Percentiles rank a stretch among this genome's conserved stretches.
Evolutionary conservation across 179 eudicot genomes (phyloP).

Genomic region (Spinacia oleracea): DNA sequence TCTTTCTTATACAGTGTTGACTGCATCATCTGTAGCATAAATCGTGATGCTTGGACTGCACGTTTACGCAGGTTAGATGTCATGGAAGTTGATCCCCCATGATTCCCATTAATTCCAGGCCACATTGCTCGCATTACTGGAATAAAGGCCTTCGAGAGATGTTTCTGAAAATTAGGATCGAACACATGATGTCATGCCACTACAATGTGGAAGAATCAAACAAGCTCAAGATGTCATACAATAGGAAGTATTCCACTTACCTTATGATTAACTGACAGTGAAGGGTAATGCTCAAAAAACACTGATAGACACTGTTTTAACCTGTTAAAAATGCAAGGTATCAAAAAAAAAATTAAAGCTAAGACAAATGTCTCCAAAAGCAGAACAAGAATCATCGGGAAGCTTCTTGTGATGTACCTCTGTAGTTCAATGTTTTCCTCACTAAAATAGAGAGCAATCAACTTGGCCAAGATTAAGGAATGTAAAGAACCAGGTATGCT

Average conservation of each 20-base stretch:
- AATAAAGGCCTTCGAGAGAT: slow-evolving; percentile 72
- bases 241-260: slow-evolving; percentile 39
- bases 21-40: slow-evolving; percentile 96
- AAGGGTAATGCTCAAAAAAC: slow-evolving; percentile 96
- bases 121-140: slow-evolving; percentile 76
- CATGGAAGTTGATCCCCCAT: slow-evolving; percentile 51
- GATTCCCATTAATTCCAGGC: slow-evolving; percentile 87
- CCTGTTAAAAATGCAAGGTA: slow-evolving; percentile 36
- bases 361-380: slow-evolving; percentile 1
- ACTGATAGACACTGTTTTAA: slow-evolving; percentile 90
- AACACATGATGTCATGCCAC: slow-evolving; percentile 20
- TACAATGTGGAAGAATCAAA: slow-evolving; percentile 7
- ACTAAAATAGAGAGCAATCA: slow-evolving; percentile 71
- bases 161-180: slow-evolving; percentile 49
- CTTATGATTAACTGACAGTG: slow-evolving; percentile 75
- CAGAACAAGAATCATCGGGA: slow-evolving; percentile 20
- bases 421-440: slow-evolving; percentile 49
- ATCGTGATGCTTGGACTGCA: slow-evolving; percentile 89
- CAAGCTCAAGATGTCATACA: neutral
- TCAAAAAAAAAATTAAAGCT: slow-evolving; percentile 1
- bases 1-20: slow-evolving; percentile 59
- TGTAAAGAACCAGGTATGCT: slow-evolving; percentile 55
- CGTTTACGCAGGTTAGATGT: slow-evolving; percentile 81
- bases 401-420: slow-evolving; percentile 47
- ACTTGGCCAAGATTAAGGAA: slow-evolving; percentile 60